phyloP scores from a whole-genome alignment of 2,329 filamentous ascomycete genomes.

The Fusarium avenaceum region DNA sequence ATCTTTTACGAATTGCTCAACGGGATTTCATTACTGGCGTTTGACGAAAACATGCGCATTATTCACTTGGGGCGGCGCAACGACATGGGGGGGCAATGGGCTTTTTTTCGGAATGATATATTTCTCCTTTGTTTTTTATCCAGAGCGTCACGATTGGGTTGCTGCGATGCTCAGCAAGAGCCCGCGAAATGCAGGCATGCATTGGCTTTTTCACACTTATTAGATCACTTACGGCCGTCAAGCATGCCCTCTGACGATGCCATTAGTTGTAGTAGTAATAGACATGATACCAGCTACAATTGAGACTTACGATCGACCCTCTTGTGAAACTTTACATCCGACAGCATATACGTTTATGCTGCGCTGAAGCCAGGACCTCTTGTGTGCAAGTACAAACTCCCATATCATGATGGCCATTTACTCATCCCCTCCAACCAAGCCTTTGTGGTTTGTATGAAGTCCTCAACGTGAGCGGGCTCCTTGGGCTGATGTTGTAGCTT shows the following conservation, averaged over 20 bases:
- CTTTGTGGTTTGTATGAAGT: not conserved
- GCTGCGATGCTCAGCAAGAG: slow-evolving; percentile 29
- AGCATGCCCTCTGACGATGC: slow-evolving; percentile 36
- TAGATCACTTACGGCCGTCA: slow-evolving; percentile 45
- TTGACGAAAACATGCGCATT: slow-evolving; percentile 35
- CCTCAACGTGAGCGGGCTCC: not conserved
- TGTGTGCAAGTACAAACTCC: not conserved
- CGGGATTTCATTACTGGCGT: slow-evolving; percentile 33
- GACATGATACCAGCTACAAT: slow-evolving; percentile 43
- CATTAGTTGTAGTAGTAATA: slow-evolving; percentile 51
- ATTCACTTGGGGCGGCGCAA: slow-evolving; percentile 39
- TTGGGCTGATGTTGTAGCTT: not conserved
- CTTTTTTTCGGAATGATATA: slow-evolving; percentile 26
- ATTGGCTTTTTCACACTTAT: slow-evolving; percentile 29
- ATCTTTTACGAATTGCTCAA: slow-evolving; percentile 10
- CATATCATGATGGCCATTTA: not conserved
- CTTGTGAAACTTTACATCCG: too few species aligned
- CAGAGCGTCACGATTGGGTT: slow-evolving; percentile 45
- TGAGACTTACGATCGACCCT: not conserved
- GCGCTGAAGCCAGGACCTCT: not conserved
- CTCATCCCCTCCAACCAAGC: not conserved
- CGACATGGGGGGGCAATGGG: slow-evolving; percentile 25
- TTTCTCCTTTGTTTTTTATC: slow-evolving; percentile 33
- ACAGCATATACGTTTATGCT: not conserved
- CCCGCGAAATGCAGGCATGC: slow-evolving; percentile 36